phyloP scores from a whole-genome alignment of 75 land plant genomes.

The Selaginella tamariscina region DNA sequence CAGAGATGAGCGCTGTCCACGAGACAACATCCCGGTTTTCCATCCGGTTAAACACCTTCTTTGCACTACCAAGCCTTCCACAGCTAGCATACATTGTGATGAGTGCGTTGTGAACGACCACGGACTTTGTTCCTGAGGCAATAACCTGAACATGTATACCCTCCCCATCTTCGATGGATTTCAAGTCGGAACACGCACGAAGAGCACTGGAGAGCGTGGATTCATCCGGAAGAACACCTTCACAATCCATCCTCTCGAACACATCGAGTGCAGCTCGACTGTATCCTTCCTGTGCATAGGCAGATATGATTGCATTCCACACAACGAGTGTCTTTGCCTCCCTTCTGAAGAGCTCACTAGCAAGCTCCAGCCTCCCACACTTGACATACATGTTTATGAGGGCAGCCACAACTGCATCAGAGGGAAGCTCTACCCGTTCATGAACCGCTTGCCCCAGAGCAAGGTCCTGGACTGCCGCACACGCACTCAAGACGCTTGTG shows the following conservation, averaged over 20 bases:
- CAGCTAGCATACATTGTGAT: conserved; percentile 8
- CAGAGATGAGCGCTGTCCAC: neutral
- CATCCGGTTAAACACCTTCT: neutral
- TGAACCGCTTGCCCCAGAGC: no score
- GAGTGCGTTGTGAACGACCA: neutral
- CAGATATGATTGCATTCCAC: conserved; percentile 14
- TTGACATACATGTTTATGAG: no score
- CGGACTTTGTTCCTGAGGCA: no score
- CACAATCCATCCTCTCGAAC: conserved; percentile 13
- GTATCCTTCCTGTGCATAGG: conserved; percentile 16
- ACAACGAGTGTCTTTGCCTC: conserved; percentile 5
- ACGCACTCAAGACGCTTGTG: no score
- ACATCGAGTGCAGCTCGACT: conserved; percentile 2
- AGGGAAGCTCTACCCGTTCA: no score
- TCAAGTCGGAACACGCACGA: no score
- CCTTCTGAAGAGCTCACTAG: no score
- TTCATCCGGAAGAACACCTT: neutral
- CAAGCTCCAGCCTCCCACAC: no score
- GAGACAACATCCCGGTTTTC: conserved; percentile 3
- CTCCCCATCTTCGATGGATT: no score
- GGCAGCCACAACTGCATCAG: no score
- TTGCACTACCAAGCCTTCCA: neutral
- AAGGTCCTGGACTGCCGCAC: no score
- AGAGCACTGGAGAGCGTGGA: neutral
- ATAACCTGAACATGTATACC: no score